Base-by-base conservation (phyloP, 2,329 filamentous ascomycete species). In the Cladosporium colombiae region DNA sequence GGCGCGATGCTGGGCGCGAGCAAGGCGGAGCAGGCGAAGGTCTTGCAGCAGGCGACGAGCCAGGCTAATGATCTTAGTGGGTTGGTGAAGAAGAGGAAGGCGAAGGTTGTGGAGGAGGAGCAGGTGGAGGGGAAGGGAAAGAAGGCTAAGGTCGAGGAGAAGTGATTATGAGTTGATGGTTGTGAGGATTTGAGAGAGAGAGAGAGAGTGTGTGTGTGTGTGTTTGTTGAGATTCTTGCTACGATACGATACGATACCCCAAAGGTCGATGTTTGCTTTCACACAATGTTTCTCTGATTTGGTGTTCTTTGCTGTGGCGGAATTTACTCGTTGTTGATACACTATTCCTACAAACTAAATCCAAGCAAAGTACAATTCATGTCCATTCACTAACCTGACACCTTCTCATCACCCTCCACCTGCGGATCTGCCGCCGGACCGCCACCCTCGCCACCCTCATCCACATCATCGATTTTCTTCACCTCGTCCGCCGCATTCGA, bases 41-140 rank as follows among this genome's bases (percentile, higher is more conserved):
- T 86, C 69, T 82, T 92, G 55, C 87, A 90, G 55, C 89, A 93
- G 74, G 91, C 89, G 31, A 91, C 88, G 72, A 89, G 89, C 79
- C 84, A 81, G 8, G 91, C 91, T 7, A 92, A 85, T 18, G 91
- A 95, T 74, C 80, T 96, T 16, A 87, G 85, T 0, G 85, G 88
- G n/a, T 81, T 94, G 55, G 89, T 94, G 52, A 88, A 89, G 75
- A 81, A 72, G 65, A 65, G 64, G 53, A 58, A 65, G 52, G 66
- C 66, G 29, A 63, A 68, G 27, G 61, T 35, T 27, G 67, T 66
- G 14, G 65, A 68, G 10, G 52, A 66, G 18, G 66, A 62, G 4
- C 69, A 21, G 16, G 56, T 56, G 13, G 60, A 44, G 35, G 56
- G 58, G 0, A 62, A 64, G 44, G 64, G 52, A 4, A 65, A 74